Evolutionary conservation across 768 basidiomycete genomes (phyloP).

Genomic region (Termitomyces eurrhizus): DNA sequence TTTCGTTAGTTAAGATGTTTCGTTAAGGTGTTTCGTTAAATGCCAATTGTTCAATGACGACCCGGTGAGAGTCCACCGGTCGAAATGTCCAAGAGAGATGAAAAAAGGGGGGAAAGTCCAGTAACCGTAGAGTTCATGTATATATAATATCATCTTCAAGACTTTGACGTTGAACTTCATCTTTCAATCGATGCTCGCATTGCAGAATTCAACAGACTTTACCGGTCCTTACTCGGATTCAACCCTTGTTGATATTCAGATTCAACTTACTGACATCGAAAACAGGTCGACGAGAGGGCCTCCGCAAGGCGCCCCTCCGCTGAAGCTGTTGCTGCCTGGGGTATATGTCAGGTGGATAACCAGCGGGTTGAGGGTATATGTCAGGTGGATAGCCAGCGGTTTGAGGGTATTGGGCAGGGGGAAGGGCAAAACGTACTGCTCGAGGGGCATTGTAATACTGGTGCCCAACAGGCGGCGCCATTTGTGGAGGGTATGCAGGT

Average conservation of each 20-base stretch:
- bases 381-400: constrained; percentile 5
- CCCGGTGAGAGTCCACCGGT: no score
- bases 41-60: no score
- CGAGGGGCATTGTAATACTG: neutral
- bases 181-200: neutral
- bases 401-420: constrained; percentile 9
- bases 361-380: constrained; percentile 4
- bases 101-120: neutral
- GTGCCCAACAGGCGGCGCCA: neutral
- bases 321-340: constrained; percentile 5
- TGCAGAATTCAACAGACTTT: neutral
- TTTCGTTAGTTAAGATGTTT: no score
- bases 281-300: constrained; percentile 12
- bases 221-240: neutral
- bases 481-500: neutral
- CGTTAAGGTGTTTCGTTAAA: no score
- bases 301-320: neutral
- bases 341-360: constrained; percentile 8
- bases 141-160: neutral
- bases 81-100: neutral
- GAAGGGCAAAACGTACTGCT: neutral
- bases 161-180: neutral
- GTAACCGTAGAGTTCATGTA: neutral
- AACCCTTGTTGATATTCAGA: neutral
- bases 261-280: constrained; percentile 1